A percentile compares a stretch with the other conserved stretches of the same genome.
phyloP scores from a whole-genome alignment of 164 flowering plant species.

The Warburgia ugandensis region DNA sequence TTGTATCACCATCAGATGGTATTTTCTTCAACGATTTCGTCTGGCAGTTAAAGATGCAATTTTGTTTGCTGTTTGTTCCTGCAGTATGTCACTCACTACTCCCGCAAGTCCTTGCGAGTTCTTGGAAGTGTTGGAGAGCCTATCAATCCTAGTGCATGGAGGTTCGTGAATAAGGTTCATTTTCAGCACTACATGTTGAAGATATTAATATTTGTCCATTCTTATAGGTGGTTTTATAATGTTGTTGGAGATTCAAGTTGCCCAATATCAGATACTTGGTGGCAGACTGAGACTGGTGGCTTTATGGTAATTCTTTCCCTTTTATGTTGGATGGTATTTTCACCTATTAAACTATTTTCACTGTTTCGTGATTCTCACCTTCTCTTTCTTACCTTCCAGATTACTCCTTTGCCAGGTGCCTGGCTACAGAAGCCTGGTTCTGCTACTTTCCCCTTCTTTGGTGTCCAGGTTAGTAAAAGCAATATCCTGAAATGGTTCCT shows the following conservation, averaged over 20 bases:
- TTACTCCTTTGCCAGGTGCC: constrained; percentile 95
- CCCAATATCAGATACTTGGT: constrained; percentile 98
- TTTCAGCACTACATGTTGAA: no score
- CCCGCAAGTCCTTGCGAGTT: constrained; percentile 87
- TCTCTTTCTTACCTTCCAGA: no score
- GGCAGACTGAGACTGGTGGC: constrained; percentile 99
- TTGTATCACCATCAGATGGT: no score
- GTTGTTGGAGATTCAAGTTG: constrained; percentile 89
- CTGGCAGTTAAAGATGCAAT: background rate
- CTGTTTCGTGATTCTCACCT: background rate
- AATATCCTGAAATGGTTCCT: no score
- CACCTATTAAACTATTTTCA: no score
- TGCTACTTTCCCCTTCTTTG: constrained; percentile 97
- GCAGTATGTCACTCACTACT: constrained; percentile 78
- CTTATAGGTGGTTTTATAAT: constrained; percentile 85
- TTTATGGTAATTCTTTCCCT: constrained; percentile 51
- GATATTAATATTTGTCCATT: no score
- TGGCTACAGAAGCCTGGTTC: constrained; percentile 99
- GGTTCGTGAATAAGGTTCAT: no score
- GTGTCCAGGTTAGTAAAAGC: constrained; percentile 45
- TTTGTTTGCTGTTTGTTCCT: constrained; percentile 5
- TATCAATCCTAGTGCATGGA: constrained; percentile 99
- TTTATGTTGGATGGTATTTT: no score
- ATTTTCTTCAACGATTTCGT: no score
- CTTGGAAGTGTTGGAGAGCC: constrained; percentile 99